A percentile compares a stretch with the other conserved stretches of the same genome.
phyloP scores from a whole-genome alignment of 1,139 yeast species.

The Pichia sp. region DNA sequence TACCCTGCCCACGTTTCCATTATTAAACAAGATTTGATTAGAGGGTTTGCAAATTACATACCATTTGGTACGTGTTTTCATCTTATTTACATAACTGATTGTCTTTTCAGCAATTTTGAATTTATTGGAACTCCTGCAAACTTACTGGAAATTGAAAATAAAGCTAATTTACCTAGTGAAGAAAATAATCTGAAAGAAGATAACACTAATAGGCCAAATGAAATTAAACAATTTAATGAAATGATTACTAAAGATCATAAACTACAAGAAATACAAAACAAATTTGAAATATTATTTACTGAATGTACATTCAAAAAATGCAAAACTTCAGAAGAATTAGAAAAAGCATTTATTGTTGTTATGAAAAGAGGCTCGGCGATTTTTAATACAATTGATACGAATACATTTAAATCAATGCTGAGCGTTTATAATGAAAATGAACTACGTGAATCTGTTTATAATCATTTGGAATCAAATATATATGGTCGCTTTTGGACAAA shows the following conservation, averaged over 20 bases:
- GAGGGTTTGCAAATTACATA: constrained; percentile 29
- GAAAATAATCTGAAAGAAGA: neutral
- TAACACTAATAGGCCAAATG: neutral
- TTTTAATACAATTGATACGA: constrained; percentile 25
- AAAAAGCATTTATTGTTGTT: constrained; percentile 30
- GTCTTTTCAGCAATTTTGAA: constrained; percentile 39
- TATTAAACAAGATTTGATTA: constrained; percentile 30
- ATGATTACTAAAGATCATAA: neutral
- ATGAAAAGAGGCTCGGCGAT: constrained; percentile 37
- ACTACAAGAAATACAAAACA: neutral
- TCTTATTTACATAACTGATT: constrained; percentile 46
- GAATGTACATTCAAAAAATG: constrained; percentile 20
- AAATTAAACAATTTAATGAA: constrained; percentile 1
- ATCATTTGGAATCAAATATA: constrained; percentile 62
- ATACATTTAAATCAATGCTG: constrained; percentile 8
- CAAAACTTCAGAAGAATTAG: constrained; percentile 30
- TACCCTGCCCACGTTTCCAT: constrained; percentile 42
- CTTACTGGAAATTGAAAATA: neutral
- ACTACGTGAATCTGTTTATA: constrained; percentile 51
- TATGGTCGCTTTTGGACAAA: constrained; percentile 60
- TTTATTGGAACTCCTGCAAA: constrained; percentile 2
- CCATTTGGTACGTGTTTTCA: constrained; percentile 45
- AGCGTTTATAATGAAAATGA: constrained; percentile 41
- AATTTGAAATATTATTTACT: constrained; percentile 3
- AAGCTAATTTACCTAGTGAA: neutral